These are phyloP conservation scores for Ogataea ramenticola DNA, from an alignment of 805 yeast genomes.

Conservation along the genomic window DNA sequence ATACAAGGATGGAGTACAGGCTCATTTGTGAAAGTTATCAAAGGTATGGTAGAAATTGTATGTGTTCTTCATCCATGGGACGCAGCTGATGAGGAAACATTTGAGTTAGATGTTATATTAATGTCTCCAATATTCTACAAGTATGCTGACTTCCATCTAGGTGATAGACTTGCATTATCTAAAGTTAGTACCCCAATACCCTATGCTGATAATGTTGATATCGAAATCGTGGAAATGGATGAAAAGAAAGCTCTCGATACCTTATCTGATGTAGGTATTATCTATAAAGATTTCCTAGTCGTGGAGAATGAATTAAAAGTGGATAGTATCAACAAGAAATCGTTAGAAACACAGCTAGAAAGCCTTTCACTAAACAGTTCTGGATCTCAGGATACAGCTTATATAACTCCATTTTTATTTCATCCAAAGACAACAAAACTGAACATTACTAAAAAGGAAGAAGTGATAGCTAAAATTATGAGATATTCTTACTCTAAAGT, in stretches of 20 bases:
- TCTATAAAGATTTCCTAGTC: conserved; percentile 42
- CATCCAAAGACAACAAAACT: conserved; percentile 25
- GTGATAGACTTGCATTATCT: conserved; percentile 31
- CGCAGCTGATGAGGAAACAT: conserved; percentile 16
- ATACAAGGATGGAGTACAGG: conserved; percentile 17
- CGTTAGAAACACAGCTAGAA: background rate
- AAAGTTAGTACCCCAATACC: conserved; percentile 17
- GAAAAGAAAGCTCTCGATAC: conserved; percentile 32
- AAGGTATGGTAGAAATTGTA: conserved; percentile 16
- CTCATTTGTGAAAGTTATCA: conserved; percentile 17
- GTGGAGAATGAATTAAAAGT: conserved; percentile 6
- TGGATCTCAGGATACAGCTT: background rate
- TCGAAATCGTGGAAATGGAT: conserved; percentile 7
- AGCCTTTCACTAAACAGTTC: background rate
- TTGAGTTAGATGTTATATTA: conserved; percentile 18
- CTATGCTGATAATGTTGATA: conserved; percentile 17
- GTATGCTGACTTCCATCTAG: conserved; percentile 18
- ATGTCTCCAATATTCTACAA: conserved; percentile 14
- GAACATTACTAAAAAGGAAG: conserved; percentile 21
- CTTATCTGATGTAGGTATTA: conserved; percentile 48
- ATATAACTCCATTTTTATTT: conserved; percentile 15
- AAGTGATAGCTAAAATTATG: conserved; percentile 37
- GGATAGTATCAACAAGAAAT: conserved; percentile 24
- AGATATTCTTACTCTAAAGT: conserved; percentile 33
- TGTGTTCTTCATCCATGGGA: conserved; percentile 16